Evolutionary conservation across 495 filamentous ascomycete species (phyloP).

Genomic region (Cetradonia linearis): DNA sequence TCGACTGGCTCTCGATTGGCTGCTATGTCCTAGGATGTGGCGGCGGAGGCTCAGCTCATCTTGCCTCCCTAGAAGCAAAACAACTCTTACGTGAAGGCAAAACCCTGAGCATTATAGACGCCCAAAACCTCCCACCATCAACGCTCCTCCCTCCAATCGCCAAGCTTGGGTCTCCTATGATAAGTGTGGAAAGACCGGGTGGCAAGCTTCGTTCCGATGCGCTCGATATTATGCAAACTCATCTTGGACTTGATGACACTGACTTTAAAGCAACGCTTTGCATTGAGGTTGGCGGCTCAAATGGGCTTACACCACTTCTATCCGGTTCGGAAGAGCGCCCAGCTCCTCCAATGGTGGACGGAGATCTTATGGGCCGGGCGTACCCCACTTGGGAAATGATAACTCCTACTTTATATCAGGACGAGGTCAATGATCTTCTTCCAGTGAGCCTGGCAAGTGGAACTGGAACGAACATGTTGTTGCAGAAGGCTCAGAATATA

Average conservation of each 20-base stretch:
- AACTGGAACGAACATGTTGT: conserved; percentile 31
- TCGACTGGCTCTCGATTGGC: conserved; percentile 47
- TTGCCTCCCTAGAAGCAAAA: conserved; percentile 35
- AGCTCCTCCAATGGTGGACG: conserved; percentile 31
- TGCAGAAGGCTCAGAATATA: conserved; percentile 32
- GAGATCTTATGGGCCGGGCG: conserved; percentile 34
- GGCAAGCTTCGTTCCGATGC: conserved; percentile 9
- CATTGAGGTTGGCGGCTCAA: conserved; percentile 34
- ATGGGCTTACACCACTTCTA: conserved; percentile 31
- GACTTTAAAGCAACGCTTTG: conserved; percentile 29
- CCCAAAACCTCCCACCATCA: conserved; percentile 1
- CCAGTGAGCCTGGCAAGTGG: conserved; percentile 33
- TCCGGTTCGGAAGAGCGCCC: conserved; percentile 26
- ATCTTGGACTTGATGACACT: conserved; percentile 22
- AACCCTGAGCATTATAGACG: conserved; percentile 5
- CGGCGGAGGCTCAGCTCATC: conserved; percentile 36
- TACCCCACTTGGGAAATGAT: conserved; percentile 32
- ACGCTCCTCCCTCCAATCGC: conserved; percentile 8
- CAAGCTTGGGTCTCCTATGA: conserved; percentile 6
- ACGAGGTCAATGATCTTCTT: conserved; percentile 26
- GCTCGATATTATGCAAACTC: conserved; percentile 7
- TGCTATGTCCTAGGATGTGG: conserved; percentile 54
- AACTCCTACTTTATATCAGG: conserved; percentile 28
- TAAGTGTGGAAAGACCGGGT: conserved; percentile 7
- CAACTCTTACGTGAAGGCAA: conserved; percentile 8